Conservation (phyloP, 768 basidiomycete genomes). For the Mycena rosella region DNA sequence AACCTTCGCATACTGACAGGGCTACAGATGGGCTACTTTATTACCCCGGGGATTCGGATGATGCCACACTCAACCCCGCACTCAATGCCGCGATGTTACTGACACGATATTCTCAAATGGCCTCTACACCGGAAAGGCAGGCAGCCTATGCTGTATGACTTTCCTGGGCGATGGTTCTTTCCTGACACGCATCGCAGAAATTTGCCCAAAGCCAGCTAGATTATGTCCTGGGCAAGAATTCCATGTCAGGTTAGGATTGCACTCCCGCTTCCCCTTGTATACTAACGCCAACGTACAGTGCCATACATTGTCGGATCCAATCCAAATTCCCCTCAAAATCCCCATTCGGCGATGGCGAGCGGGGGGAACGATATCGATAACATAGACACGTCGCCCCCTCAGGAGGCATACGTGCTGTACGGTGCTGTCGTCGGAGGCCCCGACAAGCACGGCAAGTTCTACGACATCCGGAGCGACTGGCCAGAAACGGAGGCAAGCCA, state of each 20-base stretch:
- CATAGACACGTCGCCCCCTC: slow-evolving; percentile 78
- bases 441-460: slow-evolving; percentile 79
- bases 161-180: background rate
- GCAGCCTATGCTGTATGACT: slow-evolving; percentile 68
- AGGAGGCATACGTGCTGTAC: slow-evolving; percentile 84
- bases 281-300: slow-evolving; percentile 50
- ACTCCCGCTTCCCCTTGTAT: slow-evolving; percentile 4
- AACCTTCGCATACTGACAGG: background rate
- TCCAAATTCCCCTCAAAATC: slow-evolving; percentile 92
- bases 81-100: slow-evolving; percentile 90
- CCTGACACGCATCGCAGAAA: slow-evolving; percentile 52
- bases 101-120: slow-evolving; percentile 79
- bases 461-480: slow-evolving; percentile 91
- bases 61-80: slow-evolving; percentile 86
- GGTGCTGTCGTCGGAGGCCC: slow-evolving; percentile 94
- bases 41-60: slow-evolving; percentile 87
- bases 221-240: slow-evolving; percentile 89
- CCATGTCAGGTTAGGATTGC: slow-evolving; percentile 77
- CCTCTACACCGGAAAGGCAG: slow-evolving; percentile 70
- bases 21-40: slow-evolving; percentile 80
- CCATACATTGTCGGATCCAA: slow-evolving; percentile 92
- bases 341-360: slow-evolving; percentile 90
- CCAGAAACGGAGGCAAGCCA: slow-evolving; percentile 82
- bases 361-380: slow-evolving; percentile 79
- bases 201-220: slow-evolving; percentile 85